A percentile compares a stretch with the other conserved stretches of the same genome.
Evolutionary conservation across 352 stramenopile genomes (phyloP).

Genomic region (Pythium pectinolyticum): DNA sequence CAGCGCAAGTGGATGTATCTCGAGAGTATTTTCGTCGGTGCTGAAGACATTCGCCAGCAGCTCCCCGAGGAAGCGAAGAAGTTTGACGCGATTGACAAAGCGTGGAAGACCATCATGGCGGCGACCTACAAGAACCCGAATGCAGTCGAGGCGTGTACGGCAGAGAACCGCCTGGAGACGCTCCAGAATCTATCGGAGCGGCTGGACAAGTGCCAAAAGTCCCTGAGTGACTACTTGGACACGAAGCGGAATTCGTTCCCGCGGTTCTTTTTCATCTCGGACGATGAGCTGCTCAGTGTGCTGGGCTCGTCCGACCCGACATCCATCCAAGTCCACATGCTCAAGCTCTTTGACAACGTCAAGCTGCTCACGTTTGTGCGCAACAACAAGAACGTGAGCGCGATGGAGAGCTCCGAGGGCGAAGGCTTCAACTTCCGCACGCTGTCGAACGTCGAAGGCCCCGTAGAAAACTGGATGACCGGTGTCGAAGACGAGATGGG

Average conservation of each 20-base stretch:
- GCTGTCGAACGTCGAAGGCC: constrained; percentile 81
- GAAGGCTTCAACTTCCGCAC: constrained; percentile 88
- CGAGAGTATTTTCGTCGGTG: constrained; percentile 93
- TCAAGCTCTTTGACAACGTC: constrained; percentile 96
- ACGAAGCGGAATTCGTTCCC: constrained; percentile 92
- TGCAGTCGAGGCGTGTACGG: constrained; percentile 87
- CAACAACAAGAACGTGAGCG: constrained; percentile 86
- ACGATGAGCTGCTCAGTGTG: constrained; percentile 91
- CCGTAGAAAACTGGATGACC: constrained; percentile 94
- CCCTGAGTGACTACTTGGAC: constrained; percentile 88
- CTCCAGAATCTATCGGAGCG: constrained; percentile 85
- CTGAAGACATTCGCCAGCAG: constrained; percentile 93
- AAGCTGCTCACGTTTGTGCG: constrained; percentile 89
- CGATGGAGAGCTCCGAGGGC: constrained; percentile 91
- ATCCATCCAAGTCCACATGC: constrained; percentile 93
- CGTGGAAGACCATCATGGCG: constrained; percentile 92
- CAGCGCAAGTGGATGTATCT: constrained; percentile 96
- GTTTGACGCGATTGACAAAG: constrained; percentile 93
- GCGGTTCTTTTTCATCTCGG: constrained; percentile 94
- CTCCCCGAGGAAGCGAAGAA: constrained; percentile 93
- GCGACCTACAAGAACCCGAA: constrained; percentile 92
- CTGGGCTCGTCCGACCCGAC: constrained; percentile 90
- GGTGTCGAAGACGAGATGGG: constrained; percentile 91
- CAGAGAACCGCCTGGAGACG: constrained; percentile 88
- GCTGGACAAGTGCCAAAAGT: constrained; percentile 91